Percentiles rank a stretch among this genome's conserved stretches.
These are phyloP conservation scores for Amanita pallidorosea DNA, from an alignment of 768 basidiomycete species.

Conservation along the genomic window DNA sequence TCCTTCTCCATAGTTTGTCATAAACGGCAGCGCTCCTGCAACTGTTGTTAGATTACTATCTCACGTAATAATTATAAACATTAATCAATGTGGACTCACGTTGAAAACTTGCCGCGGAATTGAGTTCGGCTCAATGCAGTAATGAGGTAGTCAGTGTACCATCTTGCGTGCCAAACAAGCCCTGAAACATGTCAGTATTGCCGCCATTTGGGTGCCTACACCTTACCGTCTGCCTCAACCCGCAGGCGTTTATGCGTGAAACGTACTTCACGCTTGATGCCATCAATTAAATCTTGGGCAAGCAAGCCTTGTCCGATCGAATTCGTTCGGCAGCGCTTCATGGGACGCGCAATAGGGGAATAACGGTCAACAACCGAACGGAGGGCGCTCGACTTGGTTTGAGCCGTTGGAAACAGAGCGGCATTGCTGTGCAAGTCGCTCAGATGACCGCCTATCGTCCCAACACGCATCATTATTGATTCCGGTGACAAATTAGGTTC, in stretches of 20 bases:
- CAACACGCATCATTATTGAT: slow-evolving; percentile 5
- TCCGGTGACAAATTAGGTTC: slow-evolving; percentile 5
- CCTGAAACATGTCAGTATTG: not conserved
- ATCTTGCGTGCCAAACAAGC: not conserved
- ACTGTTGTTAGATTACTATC: not conserved
- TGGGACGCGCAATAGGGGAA: slow-evolving; percentile 4
- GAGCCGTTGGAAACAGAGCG: not conserved
- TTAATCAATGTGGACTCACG: not conserved
- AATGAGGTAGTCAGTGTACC: slow-evolving; percentile 6
- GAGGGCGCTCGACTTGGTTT: not conserved
- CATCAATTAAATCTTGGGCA: slow-evolving; percentile 2
- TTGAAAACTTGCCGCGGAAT: slow-evolving; percentile 1
- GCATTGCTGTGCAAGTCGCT: not conserved
- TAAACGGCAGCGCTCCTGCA: not conserved
- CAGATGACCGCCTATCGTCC: slow-evolving; percentile 1
- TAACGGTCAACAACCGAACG: not conserved
- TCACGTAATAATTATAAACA: not conserved
- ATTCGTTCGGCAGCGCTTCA: slow-evolving; percentile 2
- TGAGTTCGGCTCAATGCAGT: slow-evolving; percentile 1
- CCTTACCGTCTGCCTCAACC: slow-evolving; percentile 2
- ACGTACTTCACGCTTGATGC: not conserved
- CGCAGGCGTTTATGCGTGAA: slow-evolving; percentile 1
- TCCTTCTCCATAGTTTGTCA: slow-evolving; percentile 3
- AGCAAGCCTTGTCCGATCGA: not conserved
- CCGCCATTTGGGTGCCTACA: not conserved